A percentile compares a stretch with the other conserved stretches of the same genome.
Conservation (phyloP, 1,139 yeast genomes). For the Saccharomycopsis hybrid region DNA sequence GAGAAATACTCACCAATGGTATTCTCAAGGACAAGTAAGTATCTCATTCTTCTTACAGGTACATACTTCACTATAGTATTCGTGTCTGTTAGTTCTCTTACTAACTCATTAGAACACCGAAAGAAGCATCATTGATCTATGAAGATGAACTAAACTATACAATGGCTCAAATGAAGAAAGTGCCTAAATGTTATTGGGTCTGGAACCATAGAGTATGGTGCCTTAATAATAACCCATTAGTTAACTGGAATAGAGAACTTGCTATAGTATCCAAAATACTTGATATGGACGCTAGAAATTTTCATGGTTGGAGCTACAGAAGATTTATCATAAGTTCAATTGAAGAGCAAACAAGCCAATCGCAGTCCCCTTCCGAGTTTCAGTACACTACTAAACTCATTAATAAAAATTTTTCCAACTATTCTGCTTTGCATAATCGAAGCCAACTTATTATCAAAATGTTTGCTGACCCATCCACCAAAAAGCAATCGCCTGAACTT, state of each 20-base stretch:
- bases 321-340: constrained; percentile 57
- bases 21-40: constrained; percentile 27
- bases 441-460: constrained; percentile 58
- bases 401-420: constrained; percentile 79
- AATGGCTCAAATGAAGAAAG: constrained; percentile 50
- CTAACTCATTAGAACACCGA: no score
- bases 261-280: constrained; percentile 62
- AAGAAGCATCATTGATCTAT: constrained; percentile 27
- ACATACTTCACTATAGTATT: no score
- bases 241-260: constrained; percentile 64
- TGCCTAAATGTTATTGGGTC: constrained; percentile 92
- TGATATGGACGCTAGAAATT: constrained; percentile 72
- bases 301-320: constrained; percentile 95
- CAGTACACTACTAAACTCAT: constrained; percentile 73
- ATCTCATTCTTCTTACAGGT: no score
- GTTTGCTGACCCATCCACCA: constrained; percentile 27
- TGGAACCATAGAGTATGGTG: constrained; percentile 95
- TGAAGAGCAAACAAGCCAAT: constrained; percentile 33
- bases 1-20: constrained; percentile 51
- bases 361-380: constrained; percentile 47
- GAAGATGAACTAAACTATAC: constrained; percentile 57
- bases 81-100: no score
- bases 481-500: constrained; percentile 24
- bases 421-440: constrained; percentile 95
- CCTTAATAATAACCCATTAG: constrained; percentile 43